phyloP scores from a whole-genome alignment of 768 basidiomycete genomes.

The Paxillus ammoniavirescens region DNA sequence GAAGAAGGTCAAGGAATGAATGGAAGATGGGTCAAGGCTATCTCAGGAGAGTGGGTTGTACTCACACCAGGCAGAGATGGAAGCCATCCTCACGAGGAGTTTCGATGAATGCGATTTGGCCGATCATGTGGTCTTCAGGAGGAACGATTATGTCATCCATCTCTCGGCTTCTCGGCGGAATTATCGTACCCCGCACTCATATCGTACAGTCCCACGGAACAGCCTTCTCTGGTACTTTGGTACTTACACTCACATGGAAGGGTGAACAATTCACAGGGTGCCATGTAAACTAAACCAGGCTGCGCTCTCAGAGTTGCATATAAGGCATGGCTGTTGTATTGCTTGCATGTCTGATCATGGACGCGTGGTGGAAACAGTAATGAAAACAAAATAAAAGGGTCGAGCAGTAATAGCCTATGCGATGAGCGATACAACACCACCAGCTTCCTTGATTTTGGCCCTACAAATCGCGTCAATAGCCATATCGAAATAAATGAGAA shows the following conservation, averaged over 20 bases:
- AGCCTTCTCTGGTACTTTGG: too few species aligned
- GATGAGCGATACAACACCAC: conserved; percentile 89
- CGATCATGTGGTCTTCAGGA: neutral
- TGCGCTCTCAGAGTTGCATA: neutral
- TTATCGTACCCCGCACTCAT: too few species aligned
- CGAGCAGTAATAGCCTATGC: conserved; percentile 52
- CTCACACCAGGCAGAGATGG: conserved; percentile 42
- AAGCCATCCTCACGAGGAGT: conserved; percentile 17
- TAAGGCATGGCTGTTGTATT: conserved; percentile 9
- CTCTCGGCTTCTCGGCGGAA: neutral
- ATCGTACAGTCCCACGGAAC: too few species aligned
- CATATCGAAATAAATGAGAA: conserved; percentile 15
- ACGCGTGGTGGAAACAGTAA: conserved; percentile 7
- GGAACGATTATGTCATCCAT: neutral
- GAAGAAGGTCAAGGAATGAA: neutral
- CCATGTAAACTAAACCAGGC: too few species aligned
- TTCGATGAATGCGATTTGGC: neutral
- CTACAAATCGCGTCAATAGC: conserved; percentile 29
- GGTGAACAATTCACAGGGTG: too few species aligned
- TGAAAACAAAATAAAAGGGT: conserved; percentile 23
- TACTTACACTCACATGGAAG: too few species aligned
- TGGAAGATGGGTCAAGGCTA: neutral
- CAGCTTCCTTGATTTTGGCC: conserved; percentile 87
- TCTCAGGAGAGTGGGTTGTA: neutral
- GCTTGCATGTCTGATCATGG: conserved; percentile 12